Conservation (phyloP, 306 rosid species). For the Lotus japonicus region DNA sequence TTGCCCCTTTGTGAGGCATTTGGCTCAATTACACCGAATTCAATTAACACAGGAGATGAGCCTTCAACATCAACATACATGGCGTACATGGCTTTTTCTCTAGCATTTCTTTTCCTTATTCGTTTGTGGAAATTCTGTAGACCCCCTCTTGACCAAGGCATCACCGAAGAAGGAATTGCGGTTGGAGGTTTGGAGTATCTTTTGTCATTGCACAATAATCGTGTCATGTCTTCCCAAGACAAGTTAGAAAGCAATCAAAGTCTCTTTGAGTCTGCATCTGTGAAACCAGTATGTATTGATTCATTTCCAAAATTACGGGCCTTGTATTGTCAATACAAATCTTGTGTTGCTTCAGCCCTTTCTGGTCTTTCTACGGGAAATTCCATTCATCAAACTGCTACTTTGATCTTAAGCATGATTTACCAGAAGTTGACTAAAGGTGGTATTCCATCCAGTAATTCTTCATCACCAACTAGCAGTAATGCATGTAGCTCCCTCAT, state of each 20-base stretch:
- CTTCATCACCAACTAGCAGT: conserved; percentile 39
- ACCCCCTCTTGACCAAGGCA: conserved; percentile 58
- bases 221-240: conserved; percentile 26
- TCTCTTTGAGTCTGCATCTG: conserved; percentile 30
- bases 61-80: conserved; percentile 30
- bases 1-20: conserved; percentile 75
- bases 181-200: conserved; percentile 68
- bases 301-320: conserved; percentile 64
- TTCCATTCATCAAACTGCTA: conserved; percentile 60
- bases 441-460: conserved; percentile 39
- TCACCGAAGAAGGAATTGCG: conserved; percentile 51
- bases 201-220: conserved; percentile 51
- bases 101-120: conserved; percentile 66
- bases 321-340: conserved; percentile 66
- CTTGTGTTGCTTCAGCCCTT: conserved; percentile 57
- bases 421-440: conserved; percentile 53
- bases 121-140: conserved; percentile 75
- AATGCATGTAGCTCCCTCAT: conserved; percentile 38
- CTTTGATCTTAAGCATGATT: conserved; percentile 65
- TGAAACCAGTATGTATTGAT: conserved; percentile 43
- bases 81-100: conserved; percentile 57
- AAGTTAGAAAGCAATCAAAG: conserved; percentile 33
- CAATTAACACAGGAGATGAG: conserved; percentile 38
- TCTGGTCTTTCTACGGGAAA: conserved; percentile 56
- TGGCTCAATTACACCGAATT: conserved; percentile 57